Evolutionary conservation across 2,329 filamentous ascomycete genomes (phyloP).

Genomic region (Xylaria multiplex): DNA sequence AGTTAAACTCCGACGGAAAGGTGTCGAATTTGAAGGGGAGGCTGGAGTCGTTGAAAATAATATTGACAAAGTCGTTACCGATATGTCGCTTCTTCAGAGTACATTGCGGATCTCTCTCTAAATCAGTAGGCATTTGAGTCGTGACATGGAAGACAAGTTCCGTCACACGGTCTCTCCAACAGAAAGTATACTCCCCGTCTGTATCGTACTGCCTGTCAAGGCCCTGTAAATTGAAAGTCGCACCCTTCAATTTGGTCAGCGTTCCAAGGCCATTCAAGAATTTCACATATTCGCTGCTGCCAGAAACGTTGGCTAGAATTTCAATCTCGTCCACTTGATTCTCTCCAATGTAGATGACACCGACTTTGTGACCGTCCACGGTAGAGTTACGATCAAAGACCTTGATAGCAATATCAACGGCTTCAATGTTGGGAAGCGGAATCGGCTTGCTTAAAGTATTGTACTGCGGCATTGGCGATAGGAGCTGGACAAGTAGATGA

Average conservation of each 20-base stretch:
- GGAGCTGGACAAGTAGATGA: constrained; percentile 75
- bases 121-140: constrained; percentile 95
- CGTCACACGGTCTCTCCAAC: constrained; percentile 93
- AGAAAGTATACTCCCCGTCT: constrained; percentile 89
- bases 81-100: constrained; percentile 93
- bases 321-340: constrained; percentile 84
- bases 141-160: constrained; percentile 96
- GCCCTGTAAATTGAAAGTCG: constrained; percentile 92
- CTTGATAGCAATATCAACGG: constrained; percentile 77
- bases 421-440: constrained; percentile 75
- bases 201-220: constrained; percentile 79
- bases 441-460: constrained; percentile 73
- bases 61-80: constrained; percentile 97
- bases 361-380: constrained; percentile 94
- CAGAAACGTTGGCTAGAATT: constrained; percentile 86
- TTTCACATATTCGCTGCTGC: constrained; percentile 86
- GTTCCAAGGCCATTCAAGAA: constrained; percentile 87
- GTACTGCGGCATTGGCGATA: constrained; percentile 70
- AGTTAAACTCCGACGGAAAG: constrained; percentile 95
- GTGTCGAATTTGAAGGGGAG: constrained; percentile 87
- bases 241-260: constrained; percentile 80
- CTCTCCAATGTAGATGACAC: constrained; percentile 91
- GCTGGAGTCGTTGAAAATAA: constrained; percentile 98
- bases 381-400: constrained; percentile 88
- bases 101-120: constrained; percentile 78